These are phyloP conservation scores for Antitrichia curtipendula DNA, from an alignment of 225 moss, liverwort and hornwort genomes.

Conservation along the genomic window DNA sequence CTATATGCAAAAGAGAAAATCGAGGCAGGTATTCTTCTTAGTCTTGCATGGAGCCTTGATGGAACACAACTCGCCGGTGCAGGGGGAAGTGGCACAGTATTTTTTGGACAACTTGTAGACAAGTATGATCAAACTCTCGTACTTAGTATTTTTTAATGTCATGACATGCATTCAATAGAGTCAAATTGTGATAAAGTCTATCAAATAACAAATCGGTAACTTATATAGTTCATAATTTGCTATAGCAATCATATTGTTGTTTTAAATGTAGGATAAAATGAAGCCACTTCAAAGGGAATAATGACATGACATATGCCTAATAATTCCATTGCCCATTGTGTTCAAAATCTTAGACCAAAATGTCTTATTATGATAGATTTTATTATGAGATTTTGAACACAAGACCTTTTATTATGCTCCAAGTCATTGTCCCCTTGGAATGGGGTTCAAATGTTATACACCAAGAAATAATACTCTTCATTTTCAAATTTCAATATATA, in stretches of 20 bases:
- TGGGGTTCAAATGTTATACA: neutral
- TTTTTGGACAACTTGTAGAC: conserved; percentile 60
- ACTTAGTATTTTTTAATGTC: too few relatives aligned
- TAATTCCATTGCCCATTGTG: too few relatives aligned
- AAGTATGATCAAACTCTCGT: conserved; percentile 15
- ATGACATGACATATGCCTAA: neutral
- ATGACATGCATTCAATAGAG: too few relatives aligned
- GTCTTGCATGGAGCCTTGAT: conserved; percentile 77
- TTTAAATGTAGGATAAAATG: neutral
- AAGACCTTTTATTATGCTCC: neutral
- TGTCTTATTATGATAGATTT: neutral
- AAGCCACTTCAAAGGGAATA: too few relatives aligned
- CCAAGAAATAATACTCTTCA: neutral
- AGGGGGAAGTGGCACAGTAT: conserved; percentile 26
- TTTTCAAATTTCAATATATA: neutral
- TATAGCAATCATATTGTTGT: too few relatives aligned
- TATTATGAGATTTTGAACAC: neutral
- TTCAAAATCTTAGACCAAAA: neutral
- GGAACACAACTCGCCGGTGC: conserved; percentile 75
- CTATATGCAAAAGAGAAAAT: conserved; percentile 45
- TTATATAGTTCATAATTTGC: too few relatives aligned
- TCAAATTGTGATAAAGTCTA: too few relatives aligned
- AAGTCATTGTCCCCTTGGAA: neutral
- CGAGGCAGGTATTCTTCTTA: conserved; percentile 28
- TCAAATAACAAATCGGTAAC: too few relatives aligned